These are phyloP conservation scores for Leccinum imitatum DNA, from an alignment of 768 basidiomycete genomes.

Conservation along the genomic window DNA sequence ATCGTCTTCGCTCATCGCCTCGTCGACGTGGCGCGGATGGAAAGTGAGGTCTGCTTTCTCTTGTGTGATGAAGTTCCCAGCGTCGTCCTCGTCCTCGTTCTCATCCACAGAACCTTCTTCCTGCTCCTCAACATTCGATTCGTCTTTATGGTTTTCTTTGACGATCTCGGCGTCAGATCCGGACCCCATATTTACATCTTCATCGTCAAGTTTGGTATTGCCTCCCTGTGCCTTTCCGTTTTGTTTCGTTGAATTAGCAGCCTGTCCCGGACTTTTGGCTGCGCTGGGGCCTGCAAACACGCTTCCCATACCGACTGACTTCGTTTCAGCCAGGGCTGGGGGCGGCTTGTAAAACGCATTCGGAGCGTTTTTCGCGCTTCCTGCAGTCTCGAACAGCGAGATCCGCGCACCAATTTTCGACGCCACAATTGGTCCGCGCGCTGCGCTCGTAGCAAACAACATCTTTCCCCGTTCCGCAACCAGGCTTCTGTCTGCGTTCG, in stretches of 20 bases:
- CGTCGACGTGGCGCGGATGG: slow-evolving; percentile 6
- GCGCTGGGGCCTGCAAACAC: not conserved
- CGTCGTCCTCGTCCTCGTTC: slow-evolving; percentile 16
- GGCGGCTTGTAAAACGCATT: slow-evolving; percentile 72
- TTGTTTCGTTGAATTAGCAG: not conserved
- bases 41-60: slow-evolving; percentile 26
- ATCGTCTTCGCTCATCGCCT: slow-evolving; percentile 9
- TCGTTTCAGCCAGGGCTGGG: slow-evolving; percentile 7
- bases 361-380: slow-evolving; percentile 49
- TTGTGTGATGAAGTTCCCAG: slow-evolving; percentile 19
- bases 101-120: slow-evolving; percentile 8
- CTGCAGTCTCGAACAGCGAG: slow-evolving; percentile 42
- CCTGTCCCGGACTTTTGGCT: not conserved
- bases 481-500: slow-evolving; percentile 4
- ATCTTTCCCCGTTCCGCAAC: slow-evolving; percentile 19
- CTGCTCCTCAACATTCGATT: not conserved
- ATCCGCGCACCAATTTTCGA: slow-evolving; percentile 13
- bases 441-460: slow-evolving; percentile 11
- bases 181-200: slow-evolving; percentile 24
- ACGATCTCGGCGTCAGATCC: slow-evolving; percentile 18
- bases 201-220: slow-evolving; percentile 3
- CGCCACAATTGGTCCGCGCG: not conserved
- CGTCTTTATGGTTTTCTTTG: slow-evolving; percentile 6
- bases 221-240: slow-evolving; percentile 7
- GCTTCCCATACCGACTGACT: slow-evolving; percentile 3